Evolutionary conservation across 768 basidiomycete species (phyloP).

Genomic region (Xanthoconium stramineum): DNA sequence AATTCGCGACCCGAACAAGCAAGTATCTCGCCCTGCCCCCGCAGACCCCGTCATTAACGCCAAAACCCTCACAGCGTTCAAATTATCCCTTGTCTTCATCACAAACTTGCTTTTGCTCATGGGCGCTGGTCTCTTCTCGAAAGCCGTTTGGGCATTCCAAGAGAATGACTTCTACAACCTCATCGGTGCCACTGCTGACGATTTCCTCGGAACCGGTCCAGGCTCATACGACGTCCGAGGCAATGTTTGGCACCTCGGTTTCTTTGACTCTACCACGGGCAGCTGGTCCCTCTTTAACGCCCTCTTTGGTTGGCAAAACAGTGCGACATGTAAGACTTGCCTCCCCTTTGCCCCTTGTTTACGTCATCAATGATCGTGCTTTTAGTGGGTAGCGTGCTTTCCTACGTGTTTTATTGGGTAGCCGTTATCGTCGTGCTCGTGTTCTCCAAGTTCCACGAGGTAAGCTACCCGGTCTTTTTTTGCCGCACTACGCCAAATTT

Average conservation of each 20-base stretch:
- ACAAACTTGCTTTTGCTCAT: slow-evolving; percentile 91
- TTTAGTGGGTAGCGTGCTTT: slow-evolving; percentile 71
- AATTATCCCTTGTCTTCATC: slow-evolving; percentile 86
- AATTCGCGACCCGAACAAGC: slow-evolving; percentile 74
- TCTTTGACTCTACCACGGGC: slow-evolving; percentile 60
- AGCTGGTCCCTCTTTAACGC: slow-evolving; percentile 85
- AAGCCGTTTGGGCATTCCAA: slow-evolving; percentile 71
- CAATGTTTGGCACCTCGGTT: slow-evolving; percentile 86
- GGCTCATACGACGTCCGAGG: slow-evolving; percentile 80
- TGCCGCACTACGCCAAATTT: neutral
- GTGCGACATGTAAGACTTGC: slow-evolving; percentile 53
- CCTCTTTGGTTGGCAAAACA: slow-evolving; percentile 88
- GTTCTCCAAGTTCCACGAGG: slow-evolving; percentile 63
- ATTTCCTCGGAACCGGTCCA: slow-evolving; percentile 67
- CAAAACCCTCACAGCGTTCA: slow-evolving; percentile 50
- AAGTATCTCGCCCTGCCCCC: slow-evolving; percentile 20
- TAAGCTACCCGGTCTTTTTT: slow-evolving; percentile 12
- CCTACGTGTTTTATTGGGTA: slow-evolving; percentile 93
- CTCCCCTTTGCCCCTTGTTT: neutral
- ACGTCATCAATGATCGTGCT: neutral
- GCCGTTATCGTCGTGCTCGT: slow-evolving; percentile 67
- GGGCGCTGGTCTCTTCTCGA: slow-evolving; percentile 90
- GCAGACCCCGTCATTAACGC: neutral
- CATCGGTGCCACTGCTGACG: slow-evolving; percentile 73
- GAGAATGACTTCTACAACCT: slow-evolving; percentile 60